phyloP scores from a whole-genome alignment of 768 basidiomycete genomes.

The Lentinula detonsa region DNA sequence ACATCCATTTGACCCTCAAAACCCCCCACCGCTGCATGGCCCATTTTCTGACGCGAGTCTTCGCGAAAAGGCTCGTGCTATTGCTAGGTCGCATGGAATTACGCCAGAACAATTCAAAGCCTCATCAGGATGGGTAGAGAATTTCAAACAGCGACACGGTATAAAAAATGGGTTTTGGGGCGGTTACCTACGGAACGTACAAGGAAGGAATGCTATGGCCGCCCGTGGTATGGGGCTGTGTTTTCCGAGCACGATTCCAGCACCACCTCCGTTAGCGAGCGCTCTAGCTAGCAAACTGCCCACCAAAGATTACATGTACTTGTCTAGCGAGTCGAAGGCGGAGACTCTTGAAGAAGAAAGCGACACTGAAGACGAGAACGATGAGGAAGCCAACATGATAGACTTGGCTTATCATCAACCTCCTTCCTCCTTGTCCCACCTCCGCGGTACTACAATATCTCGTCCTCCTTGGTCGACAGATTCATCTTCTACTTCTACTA shows the following conservation, averaged over 20 bases:
- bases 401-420: not conserved
- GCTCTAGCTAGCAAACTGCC: not conserved
- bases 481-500: slow-evolving; percentile 3
- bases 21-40: slow-evolving; percentile 28
- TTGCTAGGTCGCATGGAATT: slow-evolving; percentile 45
- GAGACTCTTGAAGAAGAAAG: not conserved
- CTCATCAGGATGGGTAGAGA: slow-evolving; percentile 89
- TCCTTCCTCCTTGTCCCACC: not conserved
- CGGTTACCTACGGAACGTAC: slow-evolving; percentile 24
- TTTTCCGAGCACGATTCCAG: not conserved
- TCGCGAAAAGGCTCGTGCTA: slow-evolving; percentile 44
- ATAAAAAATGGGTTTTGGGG: slow-evolving; percentile 64
- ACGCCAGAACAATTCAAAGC: slow-evolving; percentile 79
- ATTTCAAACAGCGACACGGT: slow-evolving; percentile 80
- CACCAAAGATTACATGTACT: not conserved
- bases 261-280: not conserved
- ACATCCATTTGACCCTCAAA: not conserved
- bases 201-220: not conserved
- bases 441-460: not conserved
- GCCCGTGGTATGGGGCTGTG: slow-evolving; percentile 15
- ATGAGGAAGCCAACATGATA: not conserved
- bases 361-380: slow-evolving; percentile 12
- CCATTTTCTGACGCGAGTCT: slow-evolving; percentile 56
- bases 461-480: slow-evolving; percentile 4
- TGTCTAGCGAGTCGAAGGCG: not conserved